Conservation (phyloP, 139 green algal genomes). For the Coccomyxa sp. region DNA sequence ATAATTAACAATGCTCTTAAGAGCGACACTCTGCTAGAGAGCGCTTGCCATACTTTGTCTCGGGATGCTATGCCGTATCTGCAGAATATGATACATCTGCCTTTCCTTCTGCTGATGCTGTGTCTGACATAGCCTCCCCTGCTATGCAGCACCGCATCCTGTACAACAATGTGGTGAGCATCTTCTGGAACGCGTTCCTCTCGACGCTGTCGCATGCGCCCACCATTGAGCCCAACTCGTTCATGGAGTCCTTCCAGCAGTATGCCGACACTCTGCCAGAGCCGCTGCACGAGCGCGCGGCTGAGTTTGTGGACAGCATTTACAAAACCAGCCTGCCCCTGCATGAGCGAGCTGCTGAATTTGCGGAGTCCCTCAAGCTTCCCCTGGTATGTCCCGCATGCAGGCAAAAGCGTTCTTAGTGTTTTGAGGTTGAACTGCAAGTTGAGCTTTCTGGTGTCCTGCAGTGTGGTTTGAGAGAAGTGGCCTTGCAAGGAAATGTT, state of each 20-base stretch:
- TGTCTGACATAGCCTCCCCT: background rate
- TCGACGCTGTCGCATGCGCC: slow-evolving; percentile 22
- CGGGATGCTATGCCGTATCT: background rate
- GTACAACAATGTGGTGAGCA: slow-evolving; percentile 68
- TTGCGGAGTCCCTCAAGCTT: background rate
- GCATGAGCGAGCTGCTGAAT: background rate
- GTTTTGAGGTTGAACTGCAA: too few relatives aligned
- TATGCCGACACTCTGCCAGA: background rate
- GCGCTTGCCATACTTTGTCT: background rate
- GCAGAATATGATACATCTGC: background rate
- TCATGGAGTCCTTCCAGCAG: background rate
- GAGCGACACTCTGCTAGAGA: background rate
- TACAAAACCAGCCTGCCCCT: background rate
- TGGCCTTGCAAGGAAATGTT: background rate
- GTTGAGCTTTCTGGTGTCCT: too few relatives aligned
- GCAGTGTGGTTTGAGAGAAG: too few relatives aligned
- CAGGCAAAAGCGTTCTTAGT: too few relatives aligned
- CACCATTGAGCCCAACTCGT: slow-evolving; percentile 8
- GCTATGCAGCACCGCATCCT: slow-evolving; percentile 47
- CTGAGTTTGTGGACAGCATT: background rate
- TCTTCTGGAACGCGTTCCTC: slow-evolving; percentile 23
- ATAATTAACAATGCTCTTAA: too few relatives aligned
- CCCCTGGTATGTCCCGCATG: too few relatives aligned
- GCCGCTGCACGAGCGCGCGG: slow-evolving; percentile 1
- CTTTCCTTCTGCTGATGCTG: background rate